Evolutionary conservation across 1,284 basidiomycete genomes (phyloP).

Genomic region (Sporisorium scitamineum): DNA sequence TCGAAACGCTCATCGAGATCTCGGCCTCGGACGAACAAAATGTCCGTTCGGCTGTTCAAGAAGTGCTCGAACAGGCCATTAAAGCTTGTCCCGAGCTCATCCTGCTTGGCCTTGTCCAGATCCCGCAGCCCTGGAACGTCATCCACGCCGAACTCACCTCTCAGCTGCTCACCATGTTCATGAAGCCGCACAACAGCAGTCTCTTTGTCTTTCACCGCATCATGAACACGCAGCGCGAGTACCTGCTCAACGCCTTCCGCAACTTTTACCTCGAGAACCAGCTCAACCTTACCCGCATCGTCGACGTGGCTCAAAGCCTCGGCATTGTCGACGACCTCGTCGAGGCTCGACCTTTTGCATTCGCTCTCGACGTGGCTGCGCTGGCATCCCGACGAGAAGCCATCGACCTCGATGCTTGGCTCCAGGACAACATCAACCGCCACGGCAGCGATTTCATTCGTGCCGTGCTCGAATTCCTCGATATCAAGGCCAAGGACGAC

Average conservation of each 20-base stretch:
- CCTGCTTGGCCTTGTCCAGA: constrained; percentile 90
- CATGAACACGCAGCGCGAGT: constrained; percentile 87
- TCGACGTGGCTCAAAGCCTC: constrained; percentile 94
- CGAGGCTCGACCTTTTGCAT: constrained; percentile 85
- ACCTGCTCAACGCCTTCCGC: constrained; percentile 86
- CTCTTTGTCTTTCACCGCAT: constrained; percentile 96
- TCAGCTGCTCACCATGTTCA: constrained; percentile 88
- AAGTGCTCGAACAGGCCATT: constrained; percentile 67
- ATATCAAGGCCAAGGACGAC: constrained; percentile 66
- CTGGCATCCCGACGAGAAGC: constrained; percentile 92
- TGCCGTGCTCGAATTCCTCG: constrained; percentile 71
- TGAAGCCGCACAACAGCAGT: constrained; percentile 90
- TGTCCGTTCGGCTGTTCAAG: constrained; percentile 59
- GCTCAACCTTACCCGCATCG: constrained; percentile 90
- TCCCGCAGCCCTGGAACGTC: constrained; percentile 85
- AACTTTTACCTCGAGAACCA: constrained; percentile 93
- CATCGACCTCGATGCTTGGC: constrained; percentile 95
- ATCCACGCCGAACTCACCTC: constrained; percentile 87
- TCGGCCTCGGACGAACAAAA: constrained; percentile 82
- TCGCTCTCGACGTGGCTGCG: constrained; percentile 85
- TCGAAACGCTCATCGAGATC: constrained; percentile 87
- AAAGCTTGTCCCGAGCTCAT: constrained; percentile 90
- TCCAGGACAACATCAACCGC: constrained; percentile 82
- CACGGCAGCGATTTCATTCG: constrained; percentile 88
- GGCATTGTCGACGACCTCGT: constrained; percentile 91